Evolutionary conservation across 139 green algal genomes (phyloP), one percentile per base, ranked within the genome.

Genomic region (Chlorella sp.): DNA sequence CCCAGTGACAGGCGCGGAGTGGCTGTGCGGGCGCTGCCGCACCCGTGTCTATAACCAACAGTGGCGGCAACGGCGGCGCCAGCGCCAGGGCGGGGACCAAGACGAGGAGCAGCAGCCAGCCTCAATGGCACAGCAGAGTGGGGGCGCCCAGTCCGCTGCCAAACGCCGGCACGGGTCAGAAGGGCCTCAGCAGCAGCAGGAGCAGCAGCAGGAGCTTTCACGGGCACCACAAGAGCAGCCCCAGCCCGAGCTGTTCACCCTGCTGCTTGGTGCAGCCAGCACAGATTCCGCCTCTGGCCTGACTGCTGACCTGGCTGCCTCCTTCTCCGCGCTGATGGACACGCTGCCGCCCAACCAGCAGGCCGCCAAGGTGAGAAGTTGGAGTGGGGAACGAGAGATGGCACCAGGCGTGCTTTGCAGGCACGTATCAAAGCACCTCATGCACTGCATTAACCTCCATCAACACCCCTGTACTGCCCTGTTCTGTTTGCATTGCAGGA

Each of bases 291-390:
- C 75, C 3, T 34, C 34, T 22, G 75, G 75, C 75, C 75, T 81
- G n/a, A 81, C 75, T 34, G 16, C 75, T 36, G 75, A 81, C n/a
- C 75, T 81, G 34, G 75, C 75, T 53, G 75, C 75, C 75, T 81
- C 75, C 75, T 81, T 81, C n/a, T 28, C 26, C 0, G 37, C n/a
- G 75, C 34, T 81, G n/a, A 53, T 81, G 34, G 34, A 81, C 75
- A 26, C 3, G 75, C 75, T 81, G 73, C 73, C n/a, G n/a, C 4
- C 34, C 26, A 12, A 37, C 0, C n/a, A 81, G 75, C 75, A 39
- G 14, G 34, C 75, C 28, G 75, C 34, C 75, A 81, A 57, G 48
- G 48, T 57, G 9, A 57, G 48, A 9, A 5, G n/a, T 7, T 57
- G 48, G 48, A 9, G 48, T 57, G 48, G 5, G 48, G 48, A 16